These are phyloP conservation scores for Colletotrichum sp. DNA, from an alignment of 2,329 filamentous ascomycete species.

Conservation along the genomic window DNA sequence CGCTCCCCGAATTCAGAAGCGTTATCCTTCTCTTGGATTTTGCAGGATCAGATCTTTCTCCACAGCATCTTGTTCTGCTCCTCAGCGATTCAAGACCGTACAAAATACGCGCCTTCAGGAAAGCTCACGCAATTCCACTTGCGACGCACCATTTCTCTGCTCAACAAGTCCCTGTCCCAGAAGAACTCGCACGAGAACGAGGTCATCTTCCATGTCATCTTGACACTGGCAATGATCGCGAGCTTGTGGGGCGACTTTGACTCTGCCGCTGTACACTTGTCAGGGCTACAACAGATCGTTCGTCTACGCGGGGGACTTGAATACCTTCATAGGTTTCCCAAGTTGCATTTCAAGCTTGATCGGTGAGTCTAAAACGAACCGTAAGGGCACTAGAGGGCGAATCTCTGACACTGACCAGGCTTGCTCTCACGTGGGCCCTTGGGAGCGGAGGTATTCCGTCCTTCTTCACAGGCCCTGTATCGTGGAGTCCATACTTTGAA, in stretches of 20 bases:
- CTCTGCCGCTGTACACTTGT: not conserved
- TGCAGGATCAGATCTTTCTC: not conserved
- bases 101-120: not conserved
- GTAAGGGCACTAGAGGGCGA: not conserved
- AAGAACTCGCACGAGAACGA: not conserved
- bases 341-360: not conserved
- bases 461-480: not conserved
- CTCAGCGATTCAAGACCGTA: not conserved
- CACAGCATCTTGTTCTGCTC: not conserved
- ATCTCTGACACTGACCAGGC: not conserved
- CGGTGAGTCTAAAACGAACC: not conserved
- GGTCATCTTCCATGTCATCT: not conserved
- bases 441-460: not conserved
- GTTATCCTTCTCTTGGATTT: not conserved
- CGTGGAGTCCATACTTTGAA: not conserved
- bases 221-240: not conserved
- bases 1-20: not conserved
- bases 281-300: not conserved
- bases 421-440: not conserved
- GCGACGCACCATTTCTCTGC: not conserved
- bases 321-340: not conserved
- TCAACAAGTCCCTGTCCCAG: not conserved
- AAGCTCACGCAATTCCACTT: not conserved
- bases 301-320: not conserved
- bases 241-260: not conserved